Percentiles rank a stretch among this genome's conserved stretches.
These are phyloP conservation scores for Metarhizium sp. DNA, from an alignment of 2,329 filamentous ascomycete genomes.

Conservation along the genomic window DNA sequence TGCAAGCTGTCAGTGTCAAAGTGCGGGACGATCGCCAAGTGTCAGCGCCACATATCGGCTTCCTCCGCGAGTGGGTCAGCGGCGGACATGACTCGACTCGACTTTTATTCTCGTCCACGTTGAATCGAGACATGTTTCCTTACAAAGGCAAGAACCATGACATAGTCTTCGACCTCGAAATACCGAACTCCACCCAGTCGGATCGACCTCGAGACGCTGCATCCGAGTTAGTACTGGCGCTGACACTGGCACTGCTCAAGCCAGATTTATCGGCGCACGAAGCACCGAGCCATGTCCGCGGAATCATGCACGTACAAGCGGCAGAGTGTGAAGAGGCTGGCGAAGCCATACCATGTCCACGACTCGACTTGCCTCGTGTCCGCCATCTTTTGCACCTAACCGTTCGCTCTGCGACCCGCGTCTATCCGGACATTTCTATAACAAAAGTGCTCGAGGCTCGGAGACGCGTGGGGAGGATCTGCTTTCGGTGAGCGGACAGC, in stretches of 20 bases:
- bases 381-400: background rate
- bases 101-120: background rate
- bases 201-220: conserved; percentile 2
- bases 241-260: too few species aligned
- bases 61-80: too few species aligned
- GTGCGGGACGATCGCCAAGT: background rate
- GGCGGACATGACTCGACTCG: too few species aligned
- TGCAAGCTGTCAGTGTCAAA: background rate
- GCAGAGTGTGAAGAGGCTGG: conserved; percentile 2
- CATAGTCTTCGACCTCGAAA: conserved; percentile 1
- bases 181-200: conserved; percentile 1
- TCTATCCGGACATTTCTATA: background rate
- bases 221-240: background rate
- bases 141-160: conserved; percentile 5
- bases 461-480: background rate
- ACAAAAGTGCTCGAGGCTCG: background rate
- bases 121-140: background rate
- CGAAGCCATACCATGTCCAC: conserved; percentile 6
- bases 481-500: background rate
- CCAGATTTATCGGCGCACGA: too few species aligned
- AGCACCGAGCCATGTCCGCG: background rate
- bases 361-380: conserved; percentile 1
- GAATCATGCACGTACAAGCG: background rate
- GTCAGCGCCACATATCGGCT: background rate
- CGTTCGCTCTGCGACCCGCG: background rate